A percentile compares a stretch with the other conserved stretches of the same genome.
Evolutionary conservation across 129 eudicot genomes (phyloP).

Genomic region (Sambucus nigra): DNA sequence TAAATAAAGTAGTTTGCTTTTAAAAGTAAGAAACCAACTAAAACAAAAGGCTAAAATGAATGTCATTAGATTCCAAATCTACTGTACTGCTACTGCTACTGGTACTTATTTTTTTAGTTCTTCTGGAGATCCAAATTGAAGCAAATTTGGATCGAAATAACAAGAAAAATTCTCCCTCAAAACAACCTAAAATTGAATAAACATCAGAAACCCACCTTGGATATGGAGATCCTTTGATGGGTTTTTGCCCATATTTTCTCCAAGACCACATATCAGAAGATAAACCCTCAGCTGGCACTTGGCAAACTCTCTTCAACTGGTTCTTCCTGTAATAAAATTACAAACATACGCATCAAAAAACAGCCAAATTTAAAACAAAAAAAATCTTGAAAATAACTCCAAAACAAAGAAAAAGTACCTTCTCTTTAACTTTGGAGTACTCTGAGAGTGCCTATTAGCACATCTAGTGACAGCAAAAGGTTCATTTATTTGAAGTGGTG

Average conservation of each 20-base stretch:
- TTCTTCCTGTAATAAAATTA: conserved; percentile 43
- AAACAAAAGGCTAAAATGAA: neutral
- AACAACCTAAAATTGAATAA: neutral
- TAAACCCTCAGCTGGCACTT: conserved; percentile 86
- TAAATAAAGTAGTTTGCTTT: neutral
- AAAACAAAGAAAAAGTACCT: conserved; percentile 54
- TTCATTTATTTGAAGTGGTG: conserved; percentile 30
- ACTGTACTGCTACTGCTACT: too few species aligned
- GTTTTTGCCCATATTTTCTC: conserved; percentile 99
- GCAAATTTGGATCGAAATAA: neutral
- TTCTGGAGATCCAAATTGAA: neutral
- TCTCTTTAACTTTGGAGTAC: conserved; percentile 56
- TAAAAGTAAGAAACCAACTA: too few species aligned
- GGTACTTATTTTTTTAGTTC: too few species aligned
- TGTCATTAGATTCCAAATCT: too few species aligned
- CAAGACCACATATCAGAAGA: conserved; percentile 96
- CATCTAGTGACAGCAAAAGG: conserved; percentile 29
- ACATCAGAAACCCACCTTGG: conserved; percentile 51
- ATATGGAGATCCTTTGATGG: conserved; percentile 97
- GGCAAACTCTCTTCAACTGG: conserved; percentile 68
- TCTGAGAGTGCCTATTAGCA: conserved; percentile 4
- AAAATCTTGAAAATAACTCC: conserved; percentile 7
- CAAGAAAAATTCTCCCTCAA: neutral
- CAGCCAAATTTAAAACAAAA: conserved; percentile 15
- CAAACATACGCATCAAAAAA: neutral